A percentile compares a stretch with the other conserved stretches of the same genome.
These are phyloP conservation scores for Cajanus cajan DNA, from an alignment of 306 rosid species.

Conservation along the genomic window DNA sequence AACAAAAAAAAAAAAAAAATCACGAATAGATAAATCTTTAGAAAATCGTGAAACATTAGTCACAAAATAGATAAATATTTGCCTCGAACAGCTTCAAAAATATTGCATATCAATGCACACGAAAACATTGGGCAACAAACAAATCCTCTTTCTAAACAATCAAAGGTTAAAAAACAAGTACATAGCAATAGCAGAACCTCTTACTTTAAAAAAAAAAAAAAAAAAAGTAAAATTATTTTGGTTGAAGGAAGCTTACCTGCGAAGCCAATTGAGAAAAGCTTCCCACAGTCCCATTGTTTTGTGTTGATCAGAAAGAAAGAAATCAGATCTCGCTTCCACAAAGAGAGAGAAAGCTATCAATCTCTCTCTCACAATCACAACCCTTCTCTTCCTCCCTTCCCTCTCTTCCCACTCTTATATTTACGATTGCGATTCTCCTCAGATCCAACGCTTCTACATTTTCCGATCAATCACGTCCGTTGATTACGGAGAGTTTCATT, in stretches of 20 bases:
- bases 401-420: not conserved
- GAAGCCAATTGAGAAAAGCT: conserved; percentile 86
- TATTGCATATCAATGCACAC: not conserved
- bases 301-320: not conserved
- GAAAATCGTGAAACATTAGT: not conserved
- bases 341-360: conserved; percentile 34
- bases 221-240: not conserved
- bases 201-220: too few relatives aligned
- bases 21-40: not conserved
- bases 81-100: conserved; percentile 1
- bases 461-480: not conserved
- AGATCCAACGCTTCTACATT: conserved; percentile 24
- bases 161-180: not conserved
- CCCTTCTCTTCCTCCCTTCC: conserved; percentile 11
- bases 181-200: not conserved
- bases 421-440: not conserved
- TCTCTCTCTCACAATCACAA: conserved; percentile 5
- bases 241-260: conserved; percentile 45
- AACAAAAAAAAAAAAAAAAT: not conserved
- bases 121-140: not conserved
- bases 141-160: not conserved
- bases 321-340: conserved; percentile 37
- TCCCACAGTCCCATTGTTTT: conserved; percentile 78
- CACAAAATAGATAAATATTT: not conserved
- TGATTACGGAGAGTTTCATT: conserved; percentile 1